phyloP scores from a whole-genome alignment of 1,284 basidiomycete species.

The Irpex lacteus region DNA sequence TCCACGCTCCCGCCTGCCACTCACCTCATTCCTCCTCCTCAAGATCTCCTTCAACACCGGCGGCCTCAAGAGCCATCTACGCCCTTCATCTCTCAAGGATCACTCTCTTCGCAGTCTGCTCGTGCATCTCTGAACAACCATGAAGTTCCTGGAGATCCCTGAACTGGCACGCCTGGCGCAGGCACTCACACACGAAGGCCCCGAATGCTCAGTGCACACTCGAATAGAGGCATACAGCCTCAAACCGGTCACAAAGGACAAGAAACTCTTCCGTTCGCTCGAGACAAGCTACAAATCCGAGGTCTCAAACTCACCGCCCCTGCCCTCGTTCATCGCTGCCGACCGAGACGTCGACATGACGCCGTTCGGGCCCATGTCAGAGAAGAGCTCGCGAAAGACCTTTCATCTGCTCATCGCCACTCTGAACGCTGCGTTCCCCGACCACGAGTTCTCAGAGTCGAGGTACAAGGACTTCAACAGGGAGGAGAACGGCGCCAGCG shows the following conservation, averaged over 20 bases:
- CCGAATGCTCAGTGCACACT: constrained; percentile 89
- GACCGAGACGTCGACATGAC: constrained; percentile 67
- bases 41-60: neutral
- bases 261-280: constrained; percentile 92
- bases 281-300: constrained; percentile 85
- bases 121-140: constrained; percentile 27
- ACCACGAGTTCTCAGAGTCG: constrained; percentile 95
- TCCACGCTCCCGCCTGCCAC: constrained; percentile 1
- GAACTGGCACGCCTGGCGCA: constrained; percentile 77
- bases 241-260: constrained; percentile 97
- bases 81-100: neutral
- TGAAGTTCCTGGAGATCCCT: constrained; percentile 93
- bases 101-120: neutral
- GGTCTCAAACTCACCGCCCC: constrained; percentile 64
- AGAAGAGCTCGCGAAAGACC: constrained; percentile 80
- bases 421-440: constrained; percentile 95
- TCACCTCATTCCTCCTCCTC: neutral
- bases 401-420: constrained; percentile 94
- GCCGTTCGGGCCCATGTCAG: constrained; percentile 76
- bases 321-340: constrained; percentile 66
- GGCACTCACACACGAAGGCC: constrained; percentile 81
- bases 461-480: constrained; percentile 89
- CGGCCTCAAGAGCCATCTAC: neutral
- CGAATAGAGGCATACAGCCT: constrained; percentile 97
- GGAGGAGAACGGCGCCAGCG: constrained; percentile 73